phyloP scores from a whole-genome alignment of 2,329 filamentous ascomycete species.

The Fusarium sp. region DNA sequence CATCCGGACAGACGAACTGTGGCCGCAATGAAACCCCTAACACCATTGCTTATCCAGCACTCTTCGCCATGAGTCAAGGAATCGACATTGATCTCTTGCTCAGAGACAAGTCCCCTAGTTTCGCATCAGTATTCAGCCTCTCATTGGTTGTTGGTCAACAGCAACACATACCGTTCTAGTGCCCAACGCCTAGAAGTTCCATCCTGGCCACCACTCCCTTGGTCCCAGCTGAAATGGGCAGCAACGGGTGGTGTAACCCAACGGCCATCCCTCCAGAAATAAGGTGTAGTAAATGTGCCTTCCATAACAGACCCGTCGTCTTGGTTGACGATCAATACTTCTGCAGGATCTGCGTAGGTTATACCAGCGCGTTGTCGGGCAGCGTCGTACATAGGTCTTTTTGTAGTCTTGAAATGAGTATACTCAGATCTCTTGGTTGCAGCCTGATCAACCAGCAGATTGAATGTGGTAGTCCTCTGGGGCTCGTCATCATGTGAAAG shows the following conservation, averaged over 20 bases:
- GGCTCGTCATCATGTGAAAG: conserved; percentile 39
- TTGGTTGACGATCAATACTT: conserved; percentile 80
- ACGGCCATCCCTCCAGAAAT: conserved; percentile 76
- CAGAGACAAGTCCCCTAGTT: conserved; percentile 68
- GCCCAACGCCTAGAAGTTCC: conserved; percentile 88
- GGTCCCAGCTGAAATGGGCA: conserved; percentile 48
- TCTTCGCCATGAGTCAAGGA: conserved; percentile 78
- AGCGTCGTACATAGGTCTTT: conserved; percentile 75
- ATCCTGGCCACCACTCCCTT: conserved; percentile 79
- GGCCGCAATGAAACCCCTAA: conserved; percentile 78
- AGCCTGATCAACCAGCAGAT: conserved; percentile 59
- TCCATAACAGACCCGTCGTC: conserved; percentile 78
- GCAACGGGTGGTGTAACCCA: conserved; percentile 87
- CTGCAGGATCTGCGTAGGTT: conserved; percentile 62
- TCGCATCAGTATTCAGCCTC: conserved; percentile 4
- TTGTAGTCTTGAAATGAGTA: conserved; percentile 88
- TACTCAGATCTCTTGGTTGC: conserved; percentile 66
- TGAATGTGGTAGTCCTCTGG: conserved; percentile 51
- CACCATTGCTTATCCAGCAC: conserved; percentile 90
- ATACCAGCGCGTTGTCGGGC: conserved; percentile 74
- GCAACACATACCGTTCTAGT: conserved; percentile 67
- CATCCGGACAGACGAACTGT: conserved; percentile 48
- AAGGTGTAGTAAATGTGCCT: conserved; percentile 84
- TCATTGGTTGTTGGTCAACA: background rate
- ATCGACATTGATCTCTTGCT: conserved; percentile 69